Base-by-base conservation (phyloP, 345 rosid species). In the Streptanthus diversifolius region DNA sequence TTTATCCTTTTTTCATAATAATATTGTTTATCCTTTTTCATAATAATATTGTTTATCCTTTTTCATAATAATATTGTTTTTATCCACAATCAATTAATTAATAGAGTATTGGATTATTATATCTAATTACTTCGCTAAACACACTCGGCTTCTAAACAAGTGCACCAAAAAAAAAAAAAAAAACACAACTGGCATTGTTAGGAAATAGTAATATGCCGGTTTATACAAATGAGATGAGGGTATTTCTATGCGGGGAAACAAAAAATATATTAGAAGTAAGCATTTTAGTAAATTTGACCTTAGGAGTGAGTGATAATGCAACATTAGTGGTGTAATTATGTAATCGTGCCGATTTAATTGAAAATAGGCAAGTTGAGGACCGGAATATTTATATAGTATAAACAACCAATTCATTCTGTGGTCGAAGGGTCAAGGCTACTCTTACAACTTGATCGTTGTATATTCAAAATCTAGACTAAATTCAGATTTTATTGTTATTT, bases 301-400 rank as follows among this genome's bases (percentile, higher is more conserved):
- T 11, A 2, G 9, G 55, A 18, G 17, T 63, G 55, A 18, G 19
- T 68, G 72, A 13, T 68, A 54, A 68, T 68, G 72, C 14, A 54
- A 40, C 21, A 54, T 5, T 40, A 15, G 63, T 40, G 53, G 53
- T 67, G 37, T 39, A 24, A 48, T 35, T 17, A 66, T 53, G 19
- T 53, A 67, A 53, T 67, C 39, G 49, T 66, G 62, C 29, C 29
- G 19, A 53, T 44, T 25, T 13, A 0, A 39, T 11, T 54, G 53
- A 40, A 24, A 53, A 53, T 18, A 39, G 0, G 40, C 71, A 39
- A 53, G 62, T 53, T 39, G 71, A 27, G 19, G 49, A 39, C 72
- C 29, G 14, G 29, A 21, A 30, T 63, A 30, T 29, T 8, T 32
- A 19, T 49, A 48, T 4, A 6, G 36, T 36, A 30, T 9, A 13